These are phyloP conservation scores for Racocetra persica DNA, from an alignment of 371 early-diverging fungal genomes.

Conservation along the genomic window DNA sequence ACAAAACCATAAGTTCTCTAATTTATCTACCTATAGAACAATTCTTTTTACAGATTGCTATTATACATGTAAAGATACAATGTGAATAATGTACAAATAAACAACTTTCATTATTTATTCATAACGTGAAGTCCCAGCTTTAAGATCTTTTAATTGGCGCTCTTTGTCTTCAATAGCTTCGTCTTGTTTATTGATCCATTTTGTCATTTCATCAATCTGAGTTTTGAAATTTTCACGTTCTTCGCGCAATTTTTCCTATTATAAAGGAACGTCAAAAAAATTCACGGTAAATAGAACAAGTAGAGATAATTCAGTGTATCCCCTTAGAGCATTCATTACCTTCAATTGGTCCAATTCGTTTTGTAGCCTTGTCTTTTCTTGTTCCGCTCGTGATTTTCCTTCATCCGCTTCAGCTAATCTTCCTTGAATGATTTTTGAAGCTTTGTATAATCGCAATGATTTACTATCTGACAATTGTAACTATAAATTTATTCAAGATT, in stretches of 20 bases:
- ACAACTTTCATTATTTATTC: not conserved
- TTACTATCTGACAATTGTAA: slow-evolving; percentile 37
- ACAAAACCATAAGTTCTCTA: too few species aligned
- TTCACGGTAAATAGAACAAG: not conserved
- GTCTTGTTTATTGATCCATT: not conserved
- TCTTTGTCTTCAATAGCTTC: not conserved
- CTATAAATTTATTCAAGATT: slow-evolving; percentile 17
- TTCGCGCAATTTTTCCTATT: slow-evolving; percentile 28
- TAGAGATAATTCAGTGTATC: not conserved
- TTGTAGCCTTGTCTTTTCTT: slow-evolving; percentile 11
- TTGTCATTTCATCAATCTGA: slow-evolving; percentile 27
- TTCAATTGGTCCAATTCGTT: not conserved
- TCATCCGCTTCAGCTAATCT: slow-evolving; percentile 19
- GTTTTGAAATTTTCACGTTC: not conserved
- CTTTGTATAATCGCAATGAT: slow-evolving; percentile 13
- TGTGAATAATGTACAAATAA: too few species aligned
- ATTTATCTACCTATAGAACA: too few species aligned
- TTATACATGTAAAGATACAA: too few species aligned
- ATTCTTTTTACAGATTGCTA: too few species aligned
- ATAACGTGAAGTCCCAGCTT: not conserved
- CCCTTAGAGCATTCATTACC: not conserved
- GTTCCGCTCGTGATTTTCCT: not conserved
- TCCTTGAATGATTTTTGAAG: slow-evolving; percentile 22
- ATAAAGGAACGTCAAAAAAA: not conserved
- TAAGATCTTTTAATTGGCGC: not conserved